These are phyloP conservation scores for Aspergillus spinulosporus DNA, from an alignment of 2,329 filamentous ascomycete genomes.

Conservation along the genomic window DNA sequence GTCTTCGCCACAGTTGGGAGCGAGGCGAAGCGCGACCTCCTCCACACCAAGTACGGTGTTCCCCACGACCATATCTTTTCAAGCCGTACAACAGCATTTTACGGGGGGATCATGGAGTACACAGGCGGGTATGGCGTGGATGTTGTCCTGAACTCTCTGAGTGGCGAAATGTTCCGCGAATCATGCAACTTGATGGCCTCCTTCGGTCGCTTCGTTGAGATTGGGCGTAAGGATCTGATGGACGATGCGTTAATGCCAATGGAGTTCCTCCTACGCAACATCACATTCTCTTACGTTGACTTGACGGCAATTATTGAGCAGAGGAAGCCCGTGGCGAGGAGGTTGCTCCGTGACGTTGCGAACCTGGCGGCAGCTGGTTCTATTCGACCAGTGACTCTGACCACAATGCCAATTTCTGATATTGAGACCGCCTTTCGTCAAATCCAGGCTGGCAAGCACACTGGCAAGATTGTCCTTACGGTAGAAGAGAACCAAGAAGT, in stretches of 20 bases:
- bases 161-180: slow-evolving; percentile 27
- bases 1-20: slow-evolving; percentile 32
- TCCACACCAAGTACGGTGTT: slow-evolving; percentile 28
- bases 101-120: slow-evolving; percentile 19
- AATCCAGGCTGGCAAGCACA: slow-evolving; percentile 39
- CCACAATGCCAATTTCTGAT: slow-evolving; percentile 29
- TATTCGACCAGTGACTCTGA: slow-evolving; percentile 33
- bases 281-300: slow-evolving; percentile 18
- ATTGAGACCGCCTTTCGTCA: slow-evolving; percentile 31
- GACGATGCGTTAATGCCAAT: slow-evolving; percentile 20
- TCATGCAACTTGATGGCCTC: slow-evolving; percentile 26
- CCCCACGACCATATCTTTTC: slow-evolving; percentile 30
- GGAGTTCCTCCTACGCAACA: slow-evolving; percentile 17
- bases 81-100: slow-evolving; percentile 30
- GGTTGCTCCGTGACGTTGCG: slow-evolving; percentile 8
- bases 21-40: slow-evolving; percentile 28
- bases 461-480: slow-evolving; percentile 41
- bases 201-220: slow-evolving; percentile 31
- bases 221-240: slow-evolving; percentile 16
- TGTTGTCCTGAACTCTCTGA: slow-evolving; percentile 30
- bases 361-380: slow-evolving; percentile 19
- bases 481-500: slow-evolving; percentile 11
- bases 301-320: slow-evolving; percentile 10
- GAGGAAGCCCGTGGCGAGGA: slow-evolving; percentile 4
- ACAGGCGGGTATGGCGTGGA: slow-evolving; percentile 30